Percentiles rank a stretch among this genome's conserved stretches.
Conservation (phyloP, 345 rosid genomes). For the Corymbia maculata region DNA sequence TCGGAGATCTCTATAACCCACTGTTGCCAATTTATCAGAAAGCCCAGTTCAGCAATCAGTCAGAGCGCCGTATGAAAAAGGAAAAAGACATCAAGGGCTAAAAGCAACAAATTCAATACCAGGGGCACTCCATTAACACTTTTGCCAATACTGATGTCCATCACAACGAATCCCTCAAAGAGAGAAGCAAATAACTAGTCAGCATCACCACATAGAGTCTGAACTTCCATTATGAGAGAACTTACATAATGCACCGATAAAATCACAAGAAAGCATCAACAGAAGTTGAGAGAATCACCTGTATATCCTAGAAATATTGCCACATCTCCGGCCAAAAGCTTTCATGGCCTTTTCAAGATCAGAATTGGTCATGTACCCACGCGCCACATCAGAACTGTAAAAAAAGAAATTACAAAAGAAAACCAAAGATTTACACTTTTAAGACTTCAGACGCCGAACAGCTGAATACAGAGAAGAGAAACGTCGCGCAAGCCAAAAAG, state of each 20-base stretch:
- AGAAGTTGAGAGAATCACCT: constrained; percentile 37
- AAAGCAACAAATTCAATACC: constrained; percentile 38
- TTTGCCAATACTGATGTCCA: constrained; percentile 74
- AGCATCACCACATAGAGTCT: constrained; percentile 24
- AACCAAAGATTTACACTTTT: not conserved
- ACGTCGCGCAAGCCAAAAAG: not conserved
- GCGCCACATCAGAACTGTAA: constrained; percentile 6
- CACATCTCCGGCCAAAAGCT: constrained; percentile 57
- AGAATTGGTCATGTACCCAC: constrained; percentile 67
- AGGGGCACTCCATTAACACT: constrained; percentile 87
- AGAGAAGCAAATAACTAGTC: constrained; percentile 55
- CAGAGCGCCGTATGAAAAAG: not conserved
- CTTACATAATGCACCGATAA: not conserved
- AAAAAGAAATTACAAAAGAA: not conserved
- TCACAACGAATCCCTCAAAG: constrained; percentile 66
- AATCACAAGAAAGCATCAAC: not conserved
- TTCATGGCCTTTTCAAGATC: constrained; percentile 80
- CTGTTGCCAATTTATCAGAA: constrained; percentile 19
- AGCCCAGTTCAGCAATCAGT: not conserved
- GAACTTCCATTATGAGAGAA: not conserved
- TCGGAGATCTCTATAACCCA: constrained; percentile 97
- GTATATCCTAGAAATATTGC: constrained; percentile 72
- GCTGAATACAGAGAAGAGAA: not conserved
- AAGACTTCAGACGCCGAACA: not conserved
- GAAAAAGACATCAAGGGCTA: not conserved